Percentiles rank a stretch among this genome's conserved stretches.
These are phyloP conservation scores for Stramenopiles sp. DNA, from an alignment of 352 stramenopile species.

Conservation along the genomic window DNA sequence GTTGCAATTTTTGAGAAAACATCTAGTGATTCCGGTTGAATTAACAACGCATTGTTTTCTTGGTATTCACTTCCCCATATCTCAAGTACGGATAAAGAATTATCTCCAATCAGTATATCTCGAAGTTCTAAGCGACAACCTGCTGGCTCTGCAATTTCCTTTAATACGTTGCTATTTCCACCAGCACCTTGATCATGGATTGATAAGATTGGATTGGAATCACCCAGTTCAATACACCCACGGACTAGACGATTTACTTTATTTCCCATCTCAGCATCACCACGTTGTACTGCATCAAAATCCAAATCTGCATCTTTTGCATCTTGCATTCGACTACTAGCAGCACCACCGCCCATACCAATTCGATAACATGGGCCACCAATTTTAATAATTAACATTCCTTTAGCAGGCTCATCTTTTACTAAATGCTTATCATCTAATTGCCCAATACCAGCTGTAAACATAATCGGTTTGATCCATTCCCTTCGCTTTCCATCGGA, in stretches of 20 bases:
- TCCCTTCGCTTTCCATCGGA: constrained; percentile 76
- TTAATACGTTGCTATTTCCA: constrained; percentile 98
- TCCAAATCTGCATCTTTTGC: constrained; percentile 77
- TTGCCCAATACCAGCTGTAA: constrained; percentile 87
- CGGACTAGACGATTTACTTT: constrained; percentile 97
- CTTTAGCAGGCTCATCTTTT: constrained; percentile 76
- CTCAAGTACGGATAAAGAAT: constrained; percentile 92
- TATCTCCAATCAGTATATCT: constrained; percentile 77
- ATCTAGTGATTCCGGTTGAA: constrained; percentile 59
- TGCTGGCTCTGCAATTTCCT: constrained; percentile 92
- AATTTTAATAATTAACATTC: constrained; percentile 95
- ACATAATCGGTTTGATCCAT: constrained; percentile 99
- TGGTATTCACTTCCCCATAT: constrained; percentile 99
- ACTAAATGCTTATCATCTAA: constrained; percentile 72
- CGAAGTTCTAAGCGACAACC: constrained; percentile 35
- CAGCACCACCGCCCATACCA: constrained; percentile 89
- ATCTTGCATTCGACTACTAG: constrained; percentile 81
- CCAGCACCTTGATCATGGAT: constrained; percentile 98
- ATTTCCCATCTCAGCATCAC: constrained; percentile 98
- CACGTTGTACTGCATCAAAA: constrained; percentile 97
- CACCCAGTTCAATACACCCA: constrained; percentile 85
- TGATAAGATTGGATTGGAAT: constrained; percentile 92
- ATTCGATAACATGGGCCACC: constrained; percentile 95
- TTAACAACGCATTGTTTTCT: constrained; percentile 93
- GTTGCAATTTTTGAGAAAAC: constrained; percentile 81